These are phyloP conservation scores for Globisporangium parvum DNA, from an alignment of 352 stramenopile species.

Conservation along the genomic window DNA sequence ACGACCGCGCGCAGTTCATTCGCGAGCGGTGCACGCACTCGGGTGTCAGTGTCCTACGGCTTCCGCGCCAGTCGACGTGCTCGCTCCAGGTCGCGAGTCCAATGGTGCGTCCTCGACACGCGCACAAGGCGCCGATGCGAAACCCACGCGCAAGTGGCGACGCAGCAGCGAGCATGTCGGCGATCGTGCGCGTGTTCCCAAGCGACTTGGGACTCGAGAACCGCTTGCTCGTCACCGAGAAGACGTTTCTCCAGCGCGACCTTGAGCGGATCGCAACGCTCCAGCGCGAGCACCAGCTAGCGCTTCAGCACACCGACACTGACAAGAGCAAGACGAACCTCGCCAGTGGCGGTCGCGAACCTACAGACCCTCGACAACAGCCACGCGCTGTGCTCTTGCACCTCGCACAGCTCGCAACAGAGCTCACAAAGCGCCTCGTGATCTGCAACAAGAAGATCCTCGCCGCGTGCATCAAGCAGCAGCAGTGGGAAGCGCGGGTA, in stretches of 20 bases:
- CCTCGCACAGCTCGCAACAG: constrained; percentile 31
- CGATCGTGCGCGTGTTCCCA: constrained; percentile 52
- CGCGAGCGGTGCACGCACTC: constrained; percentile 40
- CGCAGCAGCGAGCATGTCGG: constrained; percentile 1
- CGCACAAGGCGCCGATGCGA: not conserved
- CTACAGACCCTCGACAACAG: not conserved
- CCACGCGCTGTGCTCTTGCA: constrained; percentile 42
- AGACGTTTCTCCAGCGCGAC: constrained; percentile 52
- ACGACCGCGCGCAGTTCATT: constrained; percentile 38
- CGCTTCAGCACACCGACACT: constrained; percentile 8
- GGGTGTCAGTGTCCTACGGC: constrained; percentile 51
- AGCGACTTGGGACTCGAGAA: constrained; percentile 39
- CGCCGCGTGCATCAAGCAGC: constrained; percentile 39
- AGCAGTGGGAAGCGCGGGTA: constrained; percentile 10
- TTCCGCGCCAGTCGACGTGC: constrained; percentile 21
- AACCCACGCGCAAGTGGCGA: not conserved
- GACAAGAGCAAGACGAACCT: not conserved
- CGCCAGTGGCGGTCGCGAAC: not conserved
- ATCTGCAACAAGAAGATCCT: constrained; percentile 65
- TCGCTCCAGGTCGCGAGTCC: constrained; percentile 9
- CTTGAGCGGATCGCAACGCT: constrained; percentile 29
- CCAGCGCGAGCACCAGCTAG: constrained; percentile 11
- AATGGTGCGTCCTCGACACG: constrained; percentile 11
- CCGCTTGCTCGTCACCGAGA: constrained; percentile 49
- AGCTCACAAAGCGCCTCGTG: constrained; percentile 46